Conservation (phyloP, 768 basidiomycete species). For the Pulveroboletus frians region DNA sequence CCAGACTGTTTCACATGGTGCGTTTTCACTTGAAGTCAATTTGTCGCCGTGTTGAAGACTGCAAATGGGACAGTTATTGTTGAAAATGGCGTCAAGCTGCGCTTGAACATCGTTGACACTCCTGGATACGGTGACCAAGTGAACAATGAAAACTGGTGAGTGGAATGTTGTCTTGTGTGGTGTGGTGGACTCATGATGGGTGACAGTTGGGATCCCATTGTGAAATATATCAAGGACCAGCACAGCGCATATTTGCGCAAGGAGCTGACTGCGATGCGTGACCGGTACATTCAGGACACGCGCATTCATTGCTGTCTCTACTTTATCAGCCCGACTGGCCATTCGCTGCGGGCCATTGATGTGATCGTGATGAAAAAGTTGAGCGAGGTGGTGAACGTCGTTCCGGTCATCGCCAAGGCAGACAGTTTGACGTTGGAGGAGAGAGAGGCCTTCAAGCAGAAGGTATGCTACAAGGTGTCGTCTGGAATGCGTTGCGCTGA, state of each 20-base stretch:
- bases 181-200: not conserved
- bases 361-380: conserved; percentile 99
- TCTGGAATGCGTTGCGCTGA: conserved; percentile 5
- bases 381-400: conserved; percentile 97
- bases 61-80: conserved; percentile 63
- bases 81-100: conserved; percentile 92
- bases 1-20: conserved; percentile 90
- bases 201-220: conserved; percentile 95
- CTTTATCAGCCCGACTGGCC: conserved; percentile 99
- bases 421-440: conserved; percentile 94
- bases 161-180: conserved; percentile 8
- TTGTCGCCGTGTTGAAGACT: conserved; percentile 9
- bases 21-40: conserved; percentile 23
- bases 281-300: conserved; percentile 97
- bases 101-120: conserved; percentile 97
- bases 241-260: conserved; percentile 98
- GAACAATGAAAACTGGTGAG: conserved; percentile 97
- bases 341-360: conserved; percentile 92
- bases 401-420: conserved; percentile 98
- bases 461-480: conserved; percentile 42
- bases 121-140: conserved; percentile 98
- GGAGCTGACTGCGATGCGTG: conserved; percentile 97
- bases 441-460: conserved; percentile 86
- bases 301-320: conserved; percentile 97
- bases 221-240: conserved; percentile 99